These are phyloP conservation scores for Cinchona pubescens DNA, from an alignment of 257 asterid genomes.

Conservation along the genomic window DNA sequence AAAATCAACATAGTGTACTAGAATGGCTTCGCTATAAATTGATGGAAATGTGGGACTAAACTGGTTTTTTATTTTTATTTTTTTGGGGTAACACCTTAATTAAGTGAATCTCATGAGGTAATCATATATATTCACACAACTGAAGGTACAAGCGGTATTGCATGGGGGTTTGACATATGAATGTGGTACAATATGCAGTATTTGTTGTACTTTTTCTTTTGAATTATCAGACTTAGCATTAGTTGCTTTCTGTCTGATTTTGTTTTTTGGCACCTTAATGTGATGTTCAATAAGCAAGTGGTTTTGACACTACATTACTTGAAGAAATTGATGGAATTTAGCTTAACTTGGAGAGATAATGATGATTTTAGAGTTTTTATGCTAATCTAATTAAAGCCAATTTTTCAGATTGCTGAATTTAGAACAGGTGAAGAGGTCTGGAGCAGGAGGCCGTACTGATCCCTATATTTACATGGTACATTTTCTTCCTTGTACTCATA, in stretches of 20 bases:
- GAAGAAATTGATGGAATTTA: neutral
- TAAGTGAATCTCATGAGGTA: too few relatives aligned
- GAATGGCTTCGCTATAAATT: too few relatives aligned
- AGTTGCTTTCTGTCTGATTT: neutral
- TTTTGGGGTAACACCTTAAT: too few relatives aligned
- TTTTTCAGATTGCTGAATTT: conserved; percentile 67
- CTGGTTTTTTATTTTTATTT: too few relatives aligned
- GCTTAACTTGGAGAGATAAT: neutral
- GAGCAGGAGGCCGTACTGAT: conserved; percentile 85
- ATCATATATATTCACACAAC: too few relatives aligned
- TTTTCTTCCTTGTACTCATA: neutral
- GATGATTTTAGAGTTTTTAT: neutral
- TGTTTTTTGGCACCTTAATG: neutral
- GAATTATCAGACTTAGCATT: neutral
- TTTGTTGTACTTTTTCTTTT: neutral
- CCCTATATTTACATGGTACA: conserved; percentile 82
- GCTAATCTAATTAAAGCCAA: neutral
- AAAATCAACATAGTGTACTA: too few relatives aligned
- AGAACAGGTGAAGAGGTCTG: conserved; percentile 70
- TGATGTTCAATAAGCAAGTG: neutral
- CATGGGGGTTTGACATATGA: too few relatives aligned
- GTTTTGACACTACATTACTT: neutral
- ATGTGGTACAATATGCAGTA: neutral
- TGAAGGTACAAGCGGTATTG: too few relatives aligned
- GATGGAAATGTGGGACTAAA: too few relatives aligned